These are phyloP conservation scores for Digitaria exilis DNA, from an alignment of 202 grass and related monocot genomes.

Conservation along the genomic window DNA sequence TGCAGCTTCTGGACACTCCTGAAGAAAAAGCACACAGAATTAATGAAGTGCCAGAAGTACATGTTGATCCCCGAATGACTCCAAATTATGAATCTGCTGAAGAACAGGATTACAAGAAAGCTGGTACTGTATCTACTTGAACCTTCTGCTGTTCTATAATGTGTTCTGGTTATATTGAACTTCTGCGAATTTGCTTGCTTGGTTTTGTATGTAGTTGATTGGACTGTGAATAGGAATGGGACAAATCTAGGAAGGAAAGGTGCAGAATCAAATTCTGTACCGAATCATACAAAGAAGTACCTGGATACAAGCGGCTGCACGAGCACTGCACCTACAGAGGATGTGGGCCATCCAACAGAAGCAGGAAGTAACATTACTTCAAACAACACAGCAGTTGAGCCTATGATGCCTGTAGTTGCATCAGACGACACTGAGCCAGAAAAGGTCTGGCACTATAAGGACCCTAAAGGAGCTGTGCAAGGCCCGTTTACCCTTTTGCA, in stretches of 20 bases:
- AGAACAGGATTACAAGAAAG: constrained; percentile 56
- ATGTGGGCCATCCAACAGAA: constrained; percentile 20
- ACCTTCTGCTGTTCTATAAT: constrained; percentile 40
- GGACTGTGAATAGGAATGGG: constrained; percentile 55
- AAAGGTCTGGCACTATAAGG: constrained; percentile 96
- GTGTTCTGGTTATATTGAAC: neutral
- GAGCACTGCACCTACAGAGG: constrained; percentile 32
- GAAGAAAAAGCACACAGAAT: constrained; percentile 77
- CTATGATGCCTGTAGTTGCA: constrained; percentile 41
- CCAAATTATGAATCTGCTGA: constrained; percentile 81
- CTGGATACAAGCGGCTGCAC: constrained; percentile 11
- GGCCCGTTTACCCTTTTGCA: constrained; percentile 87
- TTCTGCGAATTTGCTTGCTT: constrained; percentile 27
- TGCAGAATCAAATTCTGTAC: constrained; percentile 26
- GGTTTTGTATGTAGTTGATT: constrained; percentile 44
- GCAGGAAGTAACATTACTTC: constrained; percentile 50
- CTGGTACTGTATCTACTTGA: constrained; percentile 39
- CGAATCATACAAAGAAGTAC: constrained; percentile 44
- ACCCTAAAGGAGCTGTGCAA: constrained; percentile 81
- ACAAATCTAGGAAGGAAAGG: constrained; percentile 49
- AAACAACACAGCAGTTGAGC: constrained; percentile 44
- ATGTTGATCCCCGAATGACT: constrained; percentile 80
- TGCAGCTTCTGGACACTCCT: constrained; percentile 76
- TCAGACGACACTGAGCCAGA: constrained; percentile 62
- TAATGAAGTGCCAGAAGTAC: constrained; percentile 84